phyloP scores from a whole-genome alignment of 495 filamentous ascomycete species.

The Hypoxylon fragiforme region DNA sequence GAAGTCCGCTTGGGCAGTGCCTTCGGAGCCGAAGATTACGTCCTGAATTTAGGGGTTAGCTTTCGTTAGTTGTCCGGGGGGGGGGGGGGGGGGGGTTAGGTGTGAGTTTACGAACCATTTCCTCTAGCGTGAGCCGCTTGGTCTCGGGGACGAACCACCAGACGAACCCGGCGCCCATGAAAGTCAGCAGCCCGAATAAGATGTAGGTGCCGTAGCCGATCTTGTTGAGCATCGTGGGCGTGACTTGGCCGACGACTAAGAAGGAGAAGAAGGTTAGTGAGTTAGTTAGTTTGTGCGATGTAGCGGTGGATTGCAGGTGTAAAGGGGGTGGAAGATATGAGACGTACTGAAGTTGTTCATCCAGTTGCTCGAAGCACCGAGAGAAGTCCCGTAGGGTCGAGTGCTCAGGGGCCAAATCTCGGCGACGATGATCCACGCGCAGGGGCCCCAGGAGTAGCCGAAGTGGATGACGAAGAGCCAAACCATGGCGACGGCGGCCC shows the following conservation, averaged over 20 bases:
- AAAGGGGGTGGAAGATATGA: too few species aligned
- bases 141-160: slow-evolving; percentile 78
- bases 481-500: slow-evolving; percentile 78
- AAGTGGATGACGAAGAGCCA: slow-evolving; percentile 84
- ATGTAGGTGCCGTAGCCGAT: slow-evolving; percentile 81
- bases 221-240: slow-evolving; percentile 70
- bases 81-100: too few species aligned
- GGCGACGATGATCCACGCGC: slow-evolving; percentile 71
- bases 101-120: slow-evolving; percentile 48
- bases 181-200: slow-evolving; percentile 73
- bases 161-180: slow-evolving; percentile 69
- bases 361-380: slow-evolving; percentile 66
- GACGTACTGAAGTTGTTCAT: slow-evolving; percentile 54
- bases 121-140: slow-evolving; percentile 62
- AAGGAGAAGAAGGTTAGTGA: neutral
- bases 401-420: slow-evolving; percentile 79
- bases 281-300: neutral
- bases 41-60: slow-evolving; percentile 58
- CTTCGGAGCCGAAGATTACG: slow-evolving; percentile 73
- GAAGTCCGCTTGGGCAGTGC: slow-evolving; percentile 69
- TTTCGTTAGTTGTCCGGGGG: too few species aligned
- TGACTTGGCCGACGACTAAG: slow-evolving; percentile 67
- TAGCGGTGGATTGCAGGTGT: too few species aligned
- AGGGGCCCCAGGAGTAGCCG: slow-evolving; percentile 74
- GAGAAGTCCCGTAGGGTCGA: slow-evolving; percentile 71